phyloP scores from a whole-genome alignment of 1,139 yeast species.

The Sporopachydermia cereana region DNA sequence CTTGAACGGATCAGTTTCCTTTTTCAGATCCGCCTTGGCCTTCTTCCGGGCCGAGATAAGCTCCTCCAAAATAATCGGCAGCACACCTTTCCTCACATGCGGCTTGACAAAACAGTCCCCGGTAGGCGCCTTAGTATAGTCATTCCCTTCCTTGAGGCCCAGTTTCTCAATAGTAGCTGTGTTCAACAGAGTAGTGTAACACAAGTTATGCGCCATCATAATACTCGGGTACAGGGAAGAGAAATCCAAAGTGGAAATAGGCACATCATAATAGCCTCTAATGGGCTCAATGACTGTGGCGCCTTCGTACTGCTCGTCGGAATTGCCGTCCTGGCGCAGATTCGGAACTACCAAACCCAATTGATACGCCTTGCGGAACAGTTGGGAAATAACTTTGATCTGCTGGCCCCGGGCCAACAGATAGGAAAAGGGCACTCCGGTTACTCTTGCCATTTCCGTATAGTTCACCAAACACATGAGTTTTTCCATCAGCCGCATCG shows the following conservation, averaged over 20 bases:
- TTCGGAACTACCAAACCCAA: conserved; percentile 86
- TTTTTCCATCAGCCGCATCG: conserved; percentile 76
- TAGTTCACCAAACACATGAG: conserved; percentile 94
- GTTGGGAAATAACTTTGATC: conserved; percentile 90
- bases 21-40: conserved; percentile 82
- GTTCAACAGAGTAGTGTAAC: conserved; percentile 81
- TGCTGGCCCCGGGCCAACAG: conserved; percentile 90
- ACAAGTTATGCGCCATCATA: conserved; percentile 98
- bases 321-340: conserved; percentile 64
- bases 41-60: conserved; percentile 83
- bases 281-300: conserved; percentile 97
- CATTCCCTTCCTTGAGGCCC: conserved; percentile 53
- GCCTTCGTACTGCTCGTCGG: conserved; percentile 91
- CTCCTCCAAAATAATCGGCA: conserved; percentile 87
- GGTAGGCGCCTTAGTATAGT: conserved; percentile 81
- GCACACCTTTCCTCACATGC: conserved; percentile 61
- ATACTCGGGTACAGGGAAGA: conserved; percentile 95
- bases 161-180: conserved; percentile 58
- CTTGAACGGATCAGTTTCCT: conserved; percentile 89
- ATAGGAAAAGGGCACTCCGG: conserved; percentile 95
- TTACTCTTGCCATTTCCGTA: conserved; percentile 98
- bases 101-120: conserved; percentile 86
- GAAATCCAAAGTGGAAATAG: conserved; percentile 96
- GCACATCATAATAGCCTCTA: conserved; percentile 92
- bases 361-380: conserved; percentile 82